Evolutionary conservation across 129 eudicot genomes (phyloP).

Genomic region (Ambrosia artemisiifolia): DNA sequence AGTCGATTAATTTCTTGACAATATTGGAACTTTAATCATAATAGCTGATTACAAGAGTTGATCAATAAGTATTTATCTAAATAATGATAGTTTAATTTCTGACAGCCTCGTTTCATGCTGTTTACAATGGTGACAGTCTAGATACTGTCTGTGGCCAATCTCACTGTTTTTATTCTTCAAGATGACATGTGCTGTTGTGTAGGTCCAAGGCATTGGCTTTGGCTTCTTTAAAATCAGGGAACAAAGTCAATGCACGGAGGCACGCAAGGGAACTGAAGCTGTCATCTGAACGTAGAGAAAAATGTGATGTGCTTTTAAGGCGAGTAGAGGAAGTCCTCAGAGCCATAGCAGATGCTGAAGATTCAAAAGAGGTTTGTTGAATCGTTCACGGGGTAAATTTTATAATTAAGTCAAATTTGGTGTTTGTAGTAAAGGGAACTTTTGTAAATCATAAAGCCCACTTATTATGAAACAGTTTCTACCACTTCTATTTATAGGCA

Average conservation of each 20-base stretch:
- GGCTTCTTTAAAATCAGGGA: slow-evolving; percentile 58
- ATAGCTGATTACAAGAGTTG: not conserved
- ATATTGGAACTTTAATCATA: not conserved
- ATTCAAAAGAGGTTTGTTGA: slow-evolving; percentile 70
- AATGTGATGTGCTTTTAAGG: slow-evolving; percentile 46
- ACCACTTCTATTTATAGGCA: too few relatives aligned
- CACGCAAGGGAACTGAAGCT: slow-evolving; percentile 65
- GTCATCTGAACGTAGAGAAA: slow-evolving; percentile 62
- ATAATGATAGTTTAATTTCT: not conserved
- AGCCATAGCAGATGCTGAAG: slow-evolving; percentile 69
- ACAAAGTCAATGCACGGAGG: slow-evolving; percentile 58
- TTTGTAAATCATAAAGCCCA: too few relatives aligned
- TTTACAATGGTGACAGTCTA: too few relatives aligned
- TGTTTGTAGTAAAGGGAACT: too few relatives aligned
- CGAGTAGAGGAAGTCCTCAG: slow-evolving; percentile 82
- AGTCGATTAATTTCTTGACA: not conserved
- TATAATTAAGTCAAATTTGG: slow-evolving; percentile 1
- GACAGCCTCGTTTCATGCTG: not conserved
- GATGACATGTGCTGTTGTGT: slow-evolving; percentile 21
- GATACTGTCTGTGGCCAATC: not conserved
- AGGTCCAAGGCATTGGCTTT: slow-evolving; percentile 60
- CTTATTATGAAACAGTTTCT: too few relatives aligned
- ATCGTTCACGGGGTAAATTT: not conserved
- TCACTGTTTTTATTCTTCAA: slow-evolving; percentile 1
- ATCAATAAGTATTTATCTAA: not conserved